Base-by-base conservation (phyloP, 2,329 filamentous ascomycete genomes). In the Penicillium frequentans region DNA sequence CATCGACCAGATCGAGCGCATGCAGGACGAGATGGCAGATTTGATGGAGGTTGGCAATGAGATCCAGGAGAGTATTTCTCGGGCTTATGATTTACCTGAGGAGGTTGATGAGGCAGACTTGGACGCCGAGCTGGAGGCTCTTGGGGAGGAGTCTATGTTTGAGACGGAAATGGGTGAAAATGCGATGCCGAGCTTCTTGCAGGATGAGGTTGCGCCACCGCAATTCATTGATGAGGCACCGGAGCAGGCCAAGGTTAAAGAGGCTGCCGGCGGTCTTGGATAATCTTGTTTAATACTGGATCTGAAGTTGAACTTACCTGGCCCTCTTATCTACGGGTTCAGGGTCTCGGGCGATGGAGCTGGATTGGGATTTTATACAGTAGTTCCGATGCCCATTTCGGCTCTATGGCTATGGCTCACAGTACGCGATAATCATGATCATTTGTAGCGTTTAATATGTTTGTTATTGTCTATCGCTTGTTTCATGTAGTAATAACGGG, bases 21-120 rank as follows among this genome's bases (percentile, higher is more conserved):
- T 99, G 83, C 93, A 99, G 84, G 95, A 99, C 73, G 93, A 99
- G 79, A 98, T 99, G 95, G 93, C 93, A 6, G 95, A 99, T 77
- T 75, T 99, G 68, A 90, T 99, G 86, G 95, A 99, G 71, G 88
- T 97, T 59, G 93, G 95, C 3, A 98, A 98, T 75, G 95, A 99
- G 76, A 99, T 99, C 58, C 92, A 99, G 77, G 95, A 98, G 79
- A 93, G 90, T 64, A 89, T 99, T 56, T 89, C 90, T 59, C 79
- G 95, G 62, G 90, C 90, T 65, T 99, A 99, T 75, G 93, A 98
- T 72, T 84, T 99, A 35, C 95, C 95, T 0, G 95, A 99, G 69
- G 95, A 98, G 74, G 92, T 99, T 23, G 93, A 98, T 73, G 95
- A 99, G 84, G 87, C 90, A 1, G 95, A 99, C 79, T 77, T 99